Base-by-base conservation (phyloP, 495 filamentous ascomycete genomes). In the Lepraria neglecta region DNA sequence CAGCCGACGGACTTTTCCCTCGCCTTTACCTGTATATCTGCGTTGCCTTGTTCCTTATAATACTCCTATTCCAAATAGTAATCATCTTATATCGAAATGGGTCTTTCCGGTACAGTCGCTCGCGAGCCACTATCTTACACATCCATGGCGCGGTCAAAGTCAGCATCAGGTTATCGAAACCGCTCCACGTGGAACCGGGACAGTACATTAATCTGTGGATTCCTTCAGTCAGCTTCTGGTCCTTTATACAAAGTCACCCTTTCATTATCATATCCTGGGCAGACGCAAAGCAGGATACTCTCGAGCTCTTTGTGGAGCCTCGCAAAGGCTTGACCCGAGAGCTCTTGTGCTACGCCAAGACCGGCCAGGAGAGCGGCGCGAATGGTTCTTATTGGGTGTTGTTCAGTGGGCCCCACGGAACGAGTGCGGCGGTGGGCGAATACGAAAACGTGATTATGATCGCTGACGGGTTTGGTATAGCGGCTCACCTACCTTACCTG, bases 401-500 rank as follows among this genome's bases (percentile, higher is more conserved):
- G 6, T 56, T 44, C 43, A 75, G 62, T 56, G 69, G 70, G 15
- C 72, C 68, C 28, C 63, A 77, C 67, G 64, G 72, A 28, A 35
- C 62, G 0, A 71, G 53, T 62, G 60, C 68, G 28, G 31, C 62
- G n/a, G 48, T 73, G n/a, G 54, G 56, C 38, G 38, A 66, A 1
- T 76, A 73, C 54, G 61, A 71, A 62, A 76, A 15, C 19, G 43
- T 72, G 6, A 47, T 77, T 28, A 51, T 73, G 27, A 52, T 77
- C 35, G 60, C 65, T 5, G 70, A 38, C 57, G 60, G 65, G 21
- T 70, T 67, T 56, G 62, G 70, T 4, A 66, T 75, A n/a, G 64
- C 67, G 0, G 65, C 62, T 10, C 54, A 44, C 3, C 67, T 76
- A 15, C 71, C 65, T 17, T 73, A 73, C 42, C 58, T 74, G 3